Evolutionary conservation across 495 filamentous ascomycete genomes (phyloP), one percentile per base, ranked within the genome.

Genomic region (Alectoria sarmentosa): DNA sequence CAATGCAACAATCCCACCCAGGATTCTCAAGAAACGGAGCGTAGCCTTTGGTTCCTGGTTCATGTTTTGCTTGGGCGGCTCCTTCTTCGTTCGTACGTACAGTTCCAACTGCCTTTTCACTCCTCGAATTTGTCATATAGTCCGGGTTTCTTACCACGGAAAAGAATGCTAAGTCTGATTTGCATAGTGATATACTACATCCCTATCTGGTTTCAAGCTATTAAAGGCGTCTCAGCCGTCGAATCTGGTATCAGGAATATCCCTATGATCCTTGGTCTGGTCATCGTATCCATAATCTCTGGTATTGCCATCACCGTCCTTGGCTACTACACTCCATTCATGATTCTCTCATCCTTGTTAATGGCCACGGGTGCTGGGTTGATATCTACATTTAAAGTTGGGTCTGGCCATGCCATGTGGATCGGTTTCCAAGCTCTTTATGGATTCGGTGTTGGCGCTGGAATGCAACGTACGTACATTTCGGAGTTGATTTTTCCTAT

Each of bases 151-250:
- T 55, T 55, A 21, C 30, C 14, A 7, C 5, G 26, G 28, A 54
- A 17, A 15, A 52, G 11, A 28, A 7, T 19, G 32, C 49, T 54
- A 5, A 54, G 6, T 5, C 11, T 19, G 13, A 19, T 32, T 30
- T 7, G 11, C 21, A 13, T 54, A 41, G 34, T 71, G 23, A 71
- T 79, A 38, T 61, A 62, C 61, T 88, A 88, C 78, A 75, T 96
- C 26, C 91, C 92, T 0, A 88, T 93, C 68, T 96, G 88, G 88
- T 95, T 96, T 79, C 92, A 96, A 70, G 84, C 90, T 9, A 85
- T 96, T 73, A 87, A 92, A 72, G 83, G 80, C 58, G 83, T 82
- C 1, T 77, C 78, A 0, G 88, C 91, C 17, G 82, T 85, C 17
- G 76, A 83, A 42, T 91, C 88, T 1, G 92, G 92, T 28, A 88